Base-by-base conservation (phyloP, 148 eudicot genomes). In the Persicaria tinctoria region DNA sequence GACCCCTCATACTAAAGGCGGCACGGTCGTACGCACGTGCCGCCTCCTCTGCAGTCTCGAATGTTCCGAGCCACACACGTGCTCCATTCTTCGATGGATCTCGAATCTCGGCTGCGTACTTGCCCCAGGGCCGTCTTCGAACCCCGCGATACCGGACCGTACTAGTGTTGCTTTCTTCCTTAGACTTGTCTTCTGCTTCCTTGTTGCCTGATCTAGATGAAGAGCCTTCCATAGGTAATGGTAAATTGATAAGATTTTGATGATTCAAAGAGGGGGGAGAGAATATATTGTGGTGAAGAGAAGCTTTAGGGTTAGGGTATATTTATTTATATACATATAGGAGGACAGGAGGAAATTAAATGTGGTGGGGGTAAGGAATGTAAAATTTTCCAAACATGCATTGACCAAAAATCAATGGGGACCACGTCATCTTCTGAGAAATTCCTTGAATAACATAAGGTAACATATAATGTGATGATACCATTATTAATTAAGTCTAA, bases 51-150 rank as follows among this genome's bases (percentile, higher is more conserved):
- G 70, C 70, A 0, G 70, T 66, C 8, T 66, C 70, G 47, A 82
- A 87, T 0, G 91, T 87, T 32, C 91, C 88, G 9, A 87, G 88
- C 91, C 91, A 87, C 66, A 83, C 63, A 0, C 91, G 86, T 0
- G 81, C 76, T 47, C 91, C 91, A 45, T 84, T 82, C 74, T 83
- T 80, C 0, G 81, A 74, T 5, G 88, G 83, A 73, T 87, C 91
- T 0, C 91, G 78, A 0, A 87, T 87, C 59, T 87, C 91, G 17
- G 91, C 85, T 11, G 92, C 70, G 18, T 38, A 66, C 48, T 66
- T 66, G 5, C 70, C 70, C 70, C 70, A 66, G 6, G 70, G 70
- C 18, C 70, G 70, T 14, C 70, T 66, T 44, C 70, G 70, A 13
- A 66, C 70, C 18, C 70, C 70, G 5, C 70, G 70, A 41, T 27